These are phyloP conservation scores for Potentilla sterilis DNA, from an alignment of 306 rosid species.

Conservation along the genomic window DNA sequence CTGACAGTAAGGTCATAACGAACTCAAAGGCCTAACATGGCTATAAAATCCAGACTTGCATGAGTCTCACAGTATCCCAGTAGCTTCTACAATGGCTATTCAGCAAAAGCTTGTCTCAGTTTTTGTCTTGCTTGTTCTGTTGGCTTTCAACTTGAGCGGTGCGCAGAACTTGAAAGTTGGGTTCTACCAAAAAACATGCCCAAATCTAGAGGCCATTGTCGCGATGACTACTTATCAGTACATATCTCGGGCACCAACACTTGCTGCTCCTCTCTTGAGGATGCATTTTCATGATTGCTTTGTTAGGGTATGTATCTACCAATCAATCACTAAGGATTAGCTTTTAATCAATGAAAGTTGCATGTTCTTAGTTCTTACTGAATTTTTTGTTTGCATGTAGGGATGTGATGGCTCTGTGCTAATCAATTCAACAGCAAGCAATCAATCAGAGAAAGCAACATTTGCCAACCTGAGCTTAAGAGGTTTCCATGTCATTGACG, in stretches of 20 bases:
- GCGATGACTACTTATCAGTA: constrained; percentile 5
- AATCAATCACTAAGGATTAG: neutral
- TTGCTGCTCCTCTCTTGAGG: constrained; percentile 42
- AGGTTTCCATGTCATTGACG: constrained; percentile 37
- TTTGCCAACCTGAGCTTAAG: constrained; percentile 27
- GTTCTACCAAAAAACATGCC: constrained; percentile 32
- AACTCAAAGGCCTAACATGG: neutral
- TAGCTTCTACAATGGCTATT: constrained; percentile 23
- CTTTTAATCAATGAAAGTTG: neutral
- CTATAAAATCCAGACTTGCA: neutral
- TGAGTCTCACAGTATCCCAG: neutral
- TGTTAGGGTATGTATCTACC: constrained; percentile 31
- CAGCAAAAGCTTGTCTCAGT: constrained; percentile 16
- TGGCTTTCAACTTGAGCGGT: neutral
- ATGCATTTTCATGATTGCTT: constrained; percentile 51
- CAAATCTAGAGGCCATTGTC: constrained; percentile 25
- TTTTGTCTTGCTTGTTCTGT: constrained; percentile 18
- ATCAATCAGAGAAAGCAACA: constrained; percentile 29
- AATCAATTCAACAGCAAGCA: constrained; percentile 27
- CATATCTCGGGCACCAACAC: constrained; percentile 20
- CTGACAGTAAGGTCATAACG: neutral
- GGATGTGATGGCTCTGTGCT: constrained; percentile 46
- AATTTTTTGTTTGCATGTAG: constrained; percentile 11
- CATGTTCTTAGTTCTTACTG: neutral
- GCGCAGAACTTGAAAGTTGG: constrained; percentile 26